phyloP scores from a whole-genome alignment of 331 rosid genomes.

The Saraca asoca region DNA sequence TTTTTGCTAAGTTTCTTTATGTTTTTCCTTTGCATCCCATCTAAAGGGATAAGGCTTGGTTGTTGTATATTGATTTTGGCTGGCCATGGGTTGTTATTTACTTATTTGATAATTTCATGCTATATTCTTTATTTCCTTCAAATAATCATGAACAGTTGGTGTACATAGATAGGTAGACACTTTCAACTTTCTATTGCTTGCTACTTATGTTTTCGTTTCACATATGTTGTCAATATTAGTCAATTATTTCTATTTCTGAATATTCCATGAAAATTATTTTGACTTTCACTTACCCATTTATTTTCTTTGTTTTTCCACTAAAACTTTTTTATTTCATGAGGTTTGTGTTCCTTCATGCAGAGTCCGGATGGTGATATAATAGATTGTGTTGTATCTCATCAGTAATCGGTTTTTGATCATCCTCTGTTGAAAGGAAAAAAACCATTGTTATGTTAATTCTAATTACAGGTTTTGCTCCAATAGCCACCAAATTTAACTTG shows the following conservation, averaged over 20 bases:
- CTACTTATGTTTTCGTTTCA: conserved; percentile 16
- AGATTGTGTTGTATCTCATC: conserved; percentile 76
- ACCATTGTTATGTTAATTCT: conserved; percentile 65
- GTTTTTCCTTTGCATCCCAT: not conserved
- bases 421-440: conserved; percentile 68
- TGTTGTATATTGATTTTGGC: not conserved
- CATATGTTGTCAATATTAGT: not conserved
- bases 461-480: too few relatives aligned
- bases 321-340: not conserved
- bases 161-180: not conserved
- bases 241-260: conserved; percentile 15
- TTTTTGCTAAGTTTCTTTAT: not conserved
- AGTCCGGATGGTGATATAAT: conserved; percentile 93
- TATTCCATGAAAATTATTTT: not conserved
- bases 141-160: conserved; percentile 12
- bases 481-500: too few relatives aligned
- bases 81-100: not conserved
- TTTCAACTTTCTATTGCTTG: conserved; percentile 27
- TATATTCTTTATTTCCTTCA: conserved; percentile 24
- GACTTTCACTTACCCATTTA: conserved; percentile 39
- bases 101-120: conserved; percentile 2
- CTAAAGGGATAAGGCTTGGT: too few relatives aligned
- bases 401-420: conserved; percentile 91
- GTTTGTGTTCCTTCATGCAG: conserved; percentile 36
- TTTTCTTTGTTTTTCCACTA: not conserved